Percentiles rank a stretch among this genome's conserved stretches.
These are phyloP conservation scores for Ulota crispa DNA, from an alignment of 225 moss, liverwort and hornwort genomes.

Conservation along the genomic window DNA sequence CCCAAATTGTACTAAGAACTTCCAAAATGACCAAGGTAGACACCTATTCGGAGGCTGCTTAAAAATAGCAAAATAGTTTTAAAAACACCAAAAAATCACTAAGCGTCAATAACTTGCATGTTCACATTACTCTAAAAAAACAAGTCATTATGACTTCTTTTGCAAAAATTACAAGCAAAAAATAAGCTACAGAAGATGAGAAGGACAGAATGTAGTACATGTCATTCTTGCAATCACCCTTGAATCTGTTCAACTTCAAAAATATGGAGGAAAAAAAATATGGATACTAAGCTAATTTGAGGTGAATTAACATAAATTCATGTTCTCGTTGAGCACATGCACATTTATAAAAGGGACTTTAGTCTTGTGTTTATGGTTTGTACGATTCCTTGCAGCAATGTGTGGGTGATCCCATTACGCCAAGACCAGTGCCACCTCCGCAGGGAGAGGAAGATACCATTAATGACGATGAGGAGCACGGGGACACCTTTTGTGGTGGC, in stretches of 20 bases:
- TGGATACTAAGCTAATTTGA: neutral
- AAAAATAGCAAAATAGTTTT: no score
- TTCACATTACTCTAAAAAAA: no score
- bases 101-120: no score
- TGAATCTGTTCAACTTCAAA: neutral
- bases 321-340: neutral
- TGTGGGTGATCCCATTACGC: conserved; percentile 23
- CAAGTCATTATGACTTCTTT: no score
- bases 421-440: conserved; percentile 25
- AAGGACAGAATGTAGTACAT: no score
- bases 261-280: neutral
- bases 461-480: conserved; percentile 44
- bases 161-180: no score
- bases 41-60: no score
- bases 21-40: no score
- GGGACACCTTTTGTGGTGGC: conserved; percentile 41
- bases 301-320: neutral
- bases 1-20: no score
- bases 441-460: conserved; percentile 38
- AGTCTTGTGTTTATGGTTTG: neutral
- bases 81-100: no score
- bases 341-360: neutral
- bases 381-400: conserved; percentile 31
- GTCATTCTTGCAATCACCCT: no score
- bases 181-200: no score